Percentiles rank a stretch among this genome's conserved stretches.
Conservation (phyloP, 2,329 filamentous ascomycete species). For the Ophiognomonia clavigignenti-juglandacearum region DNA sequence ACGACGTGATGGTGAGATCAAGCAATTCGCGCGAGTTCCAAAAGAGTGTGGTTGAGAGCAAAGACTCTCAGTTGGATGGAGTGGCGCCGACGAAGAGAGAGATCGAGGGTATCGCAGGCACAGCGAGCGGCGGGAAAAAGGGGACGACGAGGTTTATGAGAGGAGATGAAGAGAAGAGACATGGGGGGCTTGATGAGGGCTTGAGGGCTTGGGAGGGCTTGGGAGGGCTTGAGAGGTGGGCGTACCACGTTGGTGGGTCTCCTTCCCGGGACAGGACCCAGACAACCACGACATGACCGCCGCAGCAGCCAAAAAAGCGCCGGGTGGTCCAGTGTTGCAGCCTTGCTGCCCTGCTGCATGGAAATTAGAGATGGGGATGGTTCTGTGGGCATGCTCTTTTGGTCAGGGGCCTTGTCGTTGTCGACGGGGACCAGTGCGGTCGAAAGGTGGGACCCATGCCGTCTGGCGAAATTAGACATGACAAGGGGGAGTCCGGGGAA, state of each 20-base stretch:
- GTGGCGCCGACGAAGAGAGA: conserved; percentile 26
- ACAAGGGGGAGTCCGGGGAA: conserved; percentile 11
- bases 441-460: conserved; percentile 7
- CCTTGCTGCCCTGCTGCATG: no score
- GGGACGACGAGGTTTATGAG: conserved; percentile 15
- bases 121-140: conserved; percentile 22
- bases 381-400: conserved; percentile 13
- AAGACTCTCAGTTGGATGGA: conserved; percentile 48
- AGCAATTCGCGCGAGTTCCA: conserved; percentile 25
- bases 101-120: conserved; percentile 10
- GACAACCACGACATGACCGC: no score
- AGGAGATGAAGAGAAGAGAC: not conserved
- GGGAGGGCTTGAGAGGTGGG: no score
- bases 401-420: conserved; percentile 14
- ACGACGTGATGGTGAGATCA: conserved; percentile 10
- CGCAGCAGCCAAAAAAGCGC: no score
- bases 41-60: conserved; percentile 54
- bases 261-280: conserved; percentile 1
- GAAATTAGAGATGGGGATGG: conserved; percentile 16
- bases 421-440: conserved; percentile 6
- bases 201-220: no score
- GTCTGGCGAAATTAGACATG: conserved; percentile 21
- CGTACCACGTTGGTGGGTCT: no score
- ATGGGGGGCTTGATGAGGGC: no score
- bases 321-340: no score